Percentiles rank a stretch among this genome's conserved stretches.
Conservation (phyloP, 1,284 basidiomycete species). For the Inonotus obliquus region DNA sequence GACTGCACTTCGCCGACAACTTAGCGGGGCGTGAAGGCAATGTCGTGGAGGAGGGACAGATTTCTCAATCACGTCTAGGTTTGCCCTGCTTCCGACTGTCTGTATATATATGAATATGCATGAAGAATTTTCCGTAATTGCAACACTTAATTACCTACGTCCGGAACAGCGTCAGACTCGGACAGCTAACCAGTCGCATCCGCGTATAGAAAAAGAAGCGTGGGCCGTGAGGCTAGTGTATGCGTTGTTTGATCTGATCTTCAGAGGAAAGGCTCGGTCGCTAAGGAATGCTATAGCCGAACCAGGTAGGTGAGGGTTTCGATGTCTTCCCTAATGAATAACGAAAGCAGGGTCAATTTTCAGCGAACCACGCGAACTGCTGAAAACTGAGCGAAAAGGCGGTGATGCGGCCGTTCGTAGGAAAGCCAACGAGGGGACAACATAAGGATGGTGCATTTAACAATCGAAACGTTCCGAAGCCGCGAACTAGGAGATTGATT, state of each 20-base stretch:
- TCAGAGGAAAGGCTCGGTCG: conserved; percentile 10
- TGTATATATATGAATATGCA: conserved; percentile 11
- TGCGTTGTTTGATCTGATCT: background rate
- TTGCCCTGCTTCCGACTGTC: background rate
- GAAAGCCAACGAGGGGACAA: background rate
- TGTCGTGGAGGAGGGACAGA: background rate
- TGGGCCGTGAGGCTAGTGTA: background rate
- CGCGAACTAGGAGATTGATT: background rate
- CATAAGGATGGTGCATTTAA: background rate
- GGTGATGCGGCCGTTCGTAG: background rate
- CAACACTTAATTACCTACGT: conserved; percentile 6
- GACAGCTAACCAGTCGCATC: conserved; percentile 4
- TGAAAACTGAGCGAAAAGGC: background rate
- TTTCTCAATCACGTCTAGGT: background rate
- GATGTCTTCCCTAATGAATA: conserved; percentile 5
- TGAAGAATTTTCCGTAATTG: conserved; percentile 7
- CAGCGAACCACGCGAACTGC: background rate
- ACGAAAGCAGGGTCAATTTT: conserved; percentile 14
- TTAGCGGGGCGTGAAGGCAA: conserved; percentile 2
- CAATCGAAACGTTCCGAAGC: background rate
- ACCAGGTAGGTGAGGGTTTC: conserved; percentile 4
- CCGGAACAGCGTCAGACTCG: background rate
- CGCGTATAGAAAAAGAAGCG: conserved; percentile 10
- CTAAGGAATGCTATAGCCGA: conserved; percentile 10
- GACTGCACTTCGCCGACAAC: conserved; percentile 4